phyloP scores from a whole-genome alignment of 2,329 filamentous ascomycete species.

The Dothistroma septosporum region DNA sequence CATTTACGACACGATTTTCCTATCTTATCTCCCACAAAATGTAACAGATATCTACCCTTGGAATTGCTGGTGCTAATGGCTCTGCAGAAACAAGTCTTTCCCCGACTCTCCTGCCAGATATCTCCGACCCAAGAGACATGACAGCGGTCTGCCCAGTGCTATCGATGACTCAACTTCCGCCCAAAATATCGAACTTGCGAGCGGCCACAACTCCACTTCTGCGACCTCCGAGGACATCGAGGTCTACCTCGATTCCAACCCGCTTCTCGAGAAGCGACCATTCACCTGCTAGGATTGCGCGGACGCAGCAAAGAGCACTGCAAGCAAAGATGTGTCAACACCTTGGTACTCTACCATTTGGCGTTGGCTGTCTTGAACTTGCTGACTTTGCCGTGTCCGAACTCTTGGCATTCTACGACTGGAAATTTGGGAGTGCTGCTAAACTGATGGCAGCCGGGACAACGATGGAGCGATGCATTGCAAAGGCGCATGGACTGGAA shows the following conservation, averaged over 20 bases:
- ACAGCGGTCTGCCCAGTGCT: not conserved
- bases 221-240: conserved; percentile 16
- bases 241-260: conserved; percentile 14
- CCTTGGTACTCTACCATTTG: conserved; percentile 1
- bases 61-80: conserved; percentile 18
- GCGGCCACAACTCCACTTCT: not conserved
- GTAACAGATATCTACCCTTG: conserved; percentile 11
- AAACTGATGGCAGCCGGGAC: not conserved
- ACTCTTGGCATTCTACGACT: not conserved
- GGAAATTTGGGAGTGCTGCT: not conserved
- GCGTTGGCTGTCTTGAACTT: not conserved
- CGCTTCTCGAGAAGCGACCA: not conserved
- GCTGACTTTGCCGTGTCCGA: not conserved
- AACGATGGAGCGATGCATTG: not conserved
- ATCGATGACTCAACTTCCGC: not conserved
- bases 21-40: conserved; percentile 13
- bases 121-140: not conserved
- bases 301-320: conserved; percentile 15
- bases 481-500: not conserved
- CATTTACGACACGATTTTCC: conserved; percentile 15
- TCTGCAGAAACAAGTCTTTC: conserved; percentile 16
- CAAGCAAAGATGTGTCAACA: not conserved
- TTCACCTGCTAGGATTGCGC: conserved; percentile 20
- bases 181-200: not conserved
- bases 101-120: conserved; percentile 15